phyloP scores from a whole-genome alignment of 176 grass and related monocot species.

The Lolium rigidum region DNA sequence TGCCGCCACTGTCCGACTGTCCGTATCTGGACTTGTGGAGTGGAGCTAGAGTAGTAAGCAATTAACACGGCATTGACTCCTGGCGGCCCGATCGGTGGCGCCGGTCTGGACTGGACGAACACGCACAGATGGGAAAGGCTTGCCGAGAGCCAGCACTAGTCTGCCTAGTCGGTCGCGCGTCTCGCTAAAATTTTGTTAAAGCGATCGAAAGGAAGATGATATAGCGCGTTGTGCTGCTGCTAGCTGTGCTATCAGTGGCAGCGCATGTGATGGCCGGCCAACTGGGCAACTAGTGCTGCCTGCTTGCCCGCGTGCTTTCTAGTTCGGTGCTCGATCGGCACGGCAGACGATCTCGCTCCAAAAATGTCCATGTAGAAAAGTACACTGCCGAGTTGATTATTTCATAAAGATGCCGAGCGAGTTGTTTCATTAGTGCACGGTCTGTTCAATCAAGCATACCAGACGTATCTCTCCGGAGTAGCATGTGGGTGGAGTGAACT shows the following conservation, averaged over 20 bases:
- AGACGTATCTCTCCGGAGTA: background rate
- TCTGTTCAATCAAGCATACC: slow-evolving; percentile 4
- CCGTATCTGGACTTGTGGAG: too few relatives aligned
- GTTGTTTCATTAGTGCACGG: background rate
- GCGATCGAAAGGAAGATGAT: background rate
- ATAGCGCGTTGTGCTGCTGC: background rate
- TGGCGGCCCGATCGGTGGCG: too few relatives aligned
- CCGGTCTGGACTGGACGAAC: too few relatives aligned
- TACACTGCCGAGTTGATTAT: background rate
- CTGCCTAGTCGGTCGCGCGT: too few relatives aligned
- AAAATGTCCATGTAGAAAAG: background rate
- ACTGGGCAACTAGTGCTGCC: background rate
- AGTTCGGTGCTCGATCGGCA: background rate
- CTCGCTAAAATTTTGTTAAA: too few relatives aligned
- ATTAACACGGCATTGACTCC: too few relatives aligned
- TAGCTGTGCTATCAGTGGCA: background rate
- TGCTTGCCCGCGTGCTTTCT: background rate
- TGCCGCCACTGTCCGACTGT: too few relatives aligned
- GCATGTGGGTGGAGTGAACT: background rate
- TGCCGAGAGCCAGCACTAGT: too few relatives aligned
- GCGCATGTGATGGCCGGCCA: background rate
- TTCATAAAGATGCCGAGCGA: background rate
- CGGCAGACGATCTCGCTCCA: background rate
- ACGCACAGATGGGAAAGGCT: too few relatives aligned
- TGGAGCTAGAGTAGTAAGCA: too few relatives aligned